These are phyloP conservation scores for Luzula sylvatica DNA, from an alignment of 176 grass and related monocot genomes.

Conservation along the genomic window DNA sequence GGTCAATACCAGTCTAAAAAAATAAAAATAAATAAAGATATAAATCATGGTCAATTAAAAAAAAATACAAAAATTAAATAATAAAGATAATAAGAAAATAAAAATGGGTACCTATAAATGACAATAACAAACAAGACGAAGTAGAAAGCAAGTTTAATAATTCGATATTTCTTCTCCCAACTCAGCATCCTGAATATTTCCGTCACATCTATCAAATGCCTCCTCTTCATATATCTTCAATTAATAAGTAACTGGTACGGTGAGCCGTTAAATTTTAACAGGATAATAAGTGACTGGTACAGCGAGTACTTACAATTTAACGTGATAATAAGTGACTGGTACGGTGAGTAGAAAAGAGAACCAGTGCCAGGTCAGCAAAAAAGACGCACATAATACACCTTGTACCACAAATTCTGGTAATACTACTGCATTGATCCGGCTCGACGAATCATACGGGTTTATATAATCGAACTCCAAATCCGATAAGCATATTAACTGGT, in stretches of 20 bases:
- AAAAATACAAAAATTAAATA: conserved; percentile 5
- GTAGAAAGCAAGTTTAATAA: conserved; percentile 87
- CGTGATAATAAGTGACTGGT: conserved; percentile 87
- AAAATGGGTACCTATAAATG: conserved; percentile 74
- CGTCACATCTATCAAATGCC: conserved; percentile 88
- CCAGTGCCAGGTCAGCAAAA: conserved; percentile 73
- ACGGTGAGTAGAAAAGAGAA: conserved; percentile 69
- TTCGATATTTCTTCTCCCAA: conserved; percentile 77
- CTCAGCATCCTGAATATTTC: conserved; percentile 73
- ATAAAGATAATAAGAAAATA: conserved; percentile 3
- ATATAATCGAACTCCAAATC: conserved; percentile 97
- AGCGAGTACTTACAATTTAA: conserved; percentile 54
- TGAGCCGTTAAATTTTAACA: conserved; percentile 1
- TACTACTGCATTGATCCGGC: conserved; percentile 69
- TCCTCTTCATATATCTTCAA: conserved; percentile 54
- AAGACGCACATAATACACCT: conserved; percentile 50
- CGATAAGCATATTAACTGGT: conserved; percentile 76
- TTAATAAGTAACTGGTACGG: background rate
- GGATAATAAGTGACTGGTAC: no score
- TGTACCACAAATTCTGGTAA: conserved; percentile 62
- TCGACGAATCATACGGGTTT: conserved; percentile 89
- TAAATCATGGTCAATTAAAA: conserved; percentile 4
- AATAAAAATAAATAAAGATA: conserved; percentile 20
- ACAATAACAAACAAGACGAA: conserved; percentile 81
- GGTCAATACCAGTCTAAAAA: conserved; percentile 70